phyloP scores from a whole-genome alignment of 805 yeast species.

The Candida berthetii region DNA sequence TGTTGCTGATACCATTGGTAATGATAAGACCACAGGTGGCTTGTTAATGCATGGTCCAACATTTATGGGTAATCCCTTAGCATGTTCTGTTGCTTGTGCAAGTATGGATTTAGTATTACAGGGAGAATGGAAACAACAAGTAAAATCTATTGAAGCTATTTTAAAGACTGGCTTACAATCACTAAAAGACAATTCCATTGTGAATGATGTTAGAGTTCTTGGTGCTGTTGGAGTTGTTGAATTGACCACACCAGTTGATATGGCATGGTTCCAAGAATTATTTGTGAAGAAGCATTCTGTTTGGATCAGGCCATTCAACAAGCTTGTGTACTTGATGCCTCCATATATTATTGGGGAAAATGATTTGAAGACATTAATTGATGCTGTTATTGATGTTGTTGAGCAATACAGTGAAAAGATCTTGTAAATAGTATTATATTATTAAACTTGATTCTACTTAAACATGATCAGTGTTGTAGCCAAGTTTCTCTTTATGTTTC shows the following conservation, averaged over 20 bases:
- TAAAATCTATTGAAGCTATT: slow-evolving; percentile 12
- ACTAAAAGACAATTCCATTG: slow-evolving; percentile 2
- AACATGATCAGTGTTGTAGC: too few species aligned
- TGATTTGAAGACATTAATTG: slow-evolving; percentile 9
- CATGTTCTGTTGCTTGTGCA: slow-evolving; percentile 19
- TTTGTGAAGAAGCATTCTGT: slow-evolving; percentile 11
- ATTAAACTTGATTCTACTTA: too few species aligned
- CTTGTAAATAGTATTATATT: too few species aligned
- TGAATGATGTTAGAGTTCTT: slow-evolving; percentile 12
- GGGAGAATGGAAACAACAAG: slow-evolving; percentile 17
- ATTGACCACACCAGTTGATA: slow-evolving; percentile 10
- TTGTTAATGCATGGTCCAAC: slow-evolving; percentile 24
- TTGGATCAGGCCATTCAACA: slow-evolving; percentile 19
- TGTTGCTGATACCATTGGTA: slow-evolving; percentile 14
- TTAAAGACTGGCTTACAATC: slow-evolving; percentile 5
- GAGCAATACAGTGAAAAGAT: not conserved
- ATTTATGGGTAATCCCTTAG: slow-evolving; percentile 22
- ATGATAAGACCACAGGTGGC: slow-evolving; percentile 13
- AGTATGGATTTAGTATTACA: slow-evolving; percentile 16
- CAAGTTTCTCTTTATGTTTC: not conserved
- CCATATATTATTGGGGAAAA: slow-evolving; percentile 16
- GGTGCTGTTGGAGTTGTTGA: slow-evolving; percentile 22
- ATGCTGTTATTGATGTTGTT: slow-evolving; percentile 6
- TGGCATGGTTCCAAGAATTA: slow-evolving; percentile 15
- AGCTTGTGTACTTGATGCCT: slow-evolving; percentile 20